Evolutionary conservation across 2,329 filamentous ascomycete species (phyloP).

Genomic region (Chrysosporium keratinophilum): DNA sequence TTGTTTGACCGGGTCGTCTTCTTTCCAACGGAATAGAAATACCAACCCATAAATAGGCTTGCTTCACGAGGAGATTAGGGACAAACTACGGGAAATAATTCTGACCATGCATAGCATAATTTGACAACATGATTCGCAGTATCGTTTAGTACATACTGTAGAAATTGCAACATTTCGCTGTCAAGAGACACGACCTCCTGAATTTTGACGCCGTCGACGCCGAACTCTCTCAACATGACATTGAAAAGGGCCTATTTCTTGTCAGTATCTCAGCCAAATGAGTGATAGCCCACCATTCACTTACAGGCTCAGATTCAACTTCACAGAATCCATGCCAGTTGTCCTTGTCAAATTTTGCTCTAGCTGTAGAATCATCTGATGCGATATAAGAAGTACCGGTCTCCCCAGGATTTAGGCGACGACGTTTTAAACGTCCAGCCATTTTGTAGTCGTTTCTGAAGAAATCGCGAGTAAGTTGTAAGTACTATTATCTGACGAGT

Average conservation of each 20-base stretch:
- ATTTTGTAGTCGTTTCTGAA: slow-evolving; percentile 17
- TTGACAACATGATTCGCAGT: background rate
- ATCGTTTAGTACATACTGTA: slow-evolving; percentile 45
- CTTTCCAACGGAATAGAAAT: slow-evolving; percentile 68
- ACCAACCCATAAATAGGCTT: slow-evolving; percentile 76
- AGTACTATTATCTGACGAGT: no score
- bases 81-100: background rate
- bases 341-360: slow-evolving; percentile 28
- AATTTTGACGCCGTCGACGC: slow-evolving; percentile 44
- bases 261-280: slow-evolving; percentile 14
- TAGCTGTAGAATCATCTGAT: slow-evolving; percentile 10
- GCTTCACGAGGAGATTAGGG: slow-evolving; percentile 31
- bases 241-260: slow-evolving; percentile 66
- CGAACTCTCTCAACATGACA: slow-evolving; percentile 67
- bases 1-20: slow-evolving; percentile 44
- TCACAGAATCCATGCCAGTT: slow-evolving; percentile 48
- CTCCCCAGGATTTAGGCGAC: slow-evolving; percentile 20
- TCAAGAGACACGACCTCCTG: slow-evolving; percentile 53
- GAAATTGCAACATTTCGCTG: slow-evolving; percentile 48
- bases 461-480: no score
- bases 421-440: slow-evolving; percentile 24
- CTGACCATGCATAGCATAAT: background rate
- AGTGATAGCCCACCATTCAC: slow-evolving; percentile 19
- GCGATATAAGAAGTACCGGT: background rate
- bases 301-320: slow-evolving; percentile 78